Base-by-base conservation (phyloP, 2,329 filamentous ascomycete species). In the Penicillium brevicompactum region DNA sequence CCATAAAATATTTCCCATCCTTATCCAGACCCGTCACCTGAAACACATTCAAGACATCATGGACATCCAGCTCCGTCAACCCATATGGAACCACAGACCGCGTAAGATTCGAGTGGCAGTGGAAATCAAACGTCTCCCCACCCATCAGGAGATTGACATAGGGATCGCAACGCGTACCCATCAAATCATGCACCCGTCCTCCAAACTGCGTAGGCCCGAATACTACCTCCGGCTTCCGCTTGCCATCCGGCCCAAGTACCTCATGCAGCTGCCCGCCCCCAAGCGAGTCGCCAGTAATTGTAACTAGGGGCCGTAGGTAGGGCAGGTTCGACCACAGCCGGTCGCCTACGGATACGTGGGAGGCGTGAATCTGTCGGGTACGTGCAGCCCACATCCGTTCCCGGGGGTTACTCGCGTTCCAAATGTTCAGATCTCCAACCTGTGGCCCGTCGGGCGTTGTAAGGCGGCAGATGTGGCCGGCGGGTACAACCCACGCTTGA, bases 31-130 rank as follows among this genome's bases (percentile, higher is more conserved):
- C 90, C 0, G 91, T 94, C 6, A 92, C 89, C 71, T 95, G 91
- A 69, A 95, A 94, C 3, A 95, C 79, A 67, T 95, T 95, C 51
- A 95, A 80, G 0, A 95, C 90, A 70, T 95, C 90, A 66, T 95
- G 91, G 1, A 94, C 85, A 67, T 94, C 90, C 30, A 79, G 78
- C 73, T 94, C 91, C 5, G 78, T 81, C 41, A 94, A 71, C 0
- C 89, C 89, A 57, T 80, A 86, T 0, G 87, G 86, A 1, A 87
- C 58, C 2, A 94, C 84, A 0, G 91, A 88, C 4, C 91, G 84
- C 1, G 84, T 85, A 10, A 95, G 81, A 70, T 95, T 95, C 1
- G 87, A 91, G 67, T 93, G 90, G 71, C 91, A 95, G 70, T 94
- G 90, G 71, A 84, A 93, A 70, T 94, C 87, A 69, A 91, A 94